phyloP scores from a whole-genome alignment of 2,329 filamentous ascomycete genomes.

The Epichloe uncinata region DNA sequence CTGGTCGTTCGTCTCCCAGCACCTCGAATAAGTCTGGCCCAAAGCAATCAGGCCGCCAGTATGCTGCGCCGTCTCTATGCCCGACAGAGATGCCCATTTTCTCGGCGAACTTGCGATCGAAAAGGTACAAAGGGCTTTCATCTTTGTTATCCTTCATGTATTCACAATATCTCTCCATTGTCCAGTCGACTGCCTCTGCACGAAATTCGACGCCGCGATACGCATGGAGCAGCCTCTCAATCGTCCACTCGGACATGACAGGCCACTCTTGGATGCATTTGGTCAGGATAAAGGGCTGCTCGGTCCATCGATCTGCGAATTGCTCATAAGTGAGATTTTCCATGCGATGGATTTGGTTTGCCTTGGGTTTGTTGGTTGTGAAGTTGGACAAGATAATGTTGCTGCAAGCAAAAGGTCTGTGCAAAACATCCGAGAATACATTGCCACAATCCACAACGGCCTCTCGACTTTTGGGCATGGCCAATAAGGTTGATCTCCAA shows the following conservation, averaged over 20 bases:
- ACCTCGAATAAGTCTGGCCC: constrained; percentile 76
- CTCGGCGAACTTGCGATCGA: constrained; percentile 73
- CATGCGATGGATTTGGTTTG: constrained; percentile 62
- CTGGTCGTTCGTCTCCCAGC: constrained; percentile 64
- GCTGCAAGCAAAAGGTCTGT: constrained; percentile 75
- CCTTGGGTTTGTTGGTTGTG: constrained; percentile 53
- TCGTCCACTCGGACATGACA: constrained; percentile 59
- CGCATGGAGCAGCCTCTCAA: constrained; percentile 48
- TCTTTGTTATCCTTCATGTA: constrained; percentile 74
- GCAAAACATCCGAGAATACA: constrained; percentile 81
- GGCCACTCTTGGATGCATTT: constrained; percentile 73
- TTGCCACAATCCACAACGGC: constrained; percentile 56
- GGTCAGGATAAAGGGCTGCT: constrained; percentile 77
- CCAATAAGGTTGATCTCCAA: constrained; percentile 70
- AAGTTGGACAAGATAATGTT: constrained; percentile 57
- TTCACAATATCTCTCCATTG: constrained; percentile 60
- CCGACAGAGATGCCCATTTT: constrained; percentile 67
- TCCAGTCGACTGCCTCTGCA: constrained; percentile 91
- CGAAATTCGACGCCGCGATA: constrained; percentile 62
- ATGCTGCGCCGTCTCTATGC: constrained; percentile 37
- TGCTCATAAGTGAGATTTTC: constrained; percentile 55
- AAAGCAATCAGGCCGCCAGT: constrained; percentile 75
- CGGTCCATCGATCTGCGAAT: constrained; percentile 63
- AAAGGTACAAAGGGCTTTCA: constrained; percentile 85
- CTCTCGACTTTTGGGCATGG: constrained; percentile 34